Conservation (phyloP, 495 filamentous ascomycete species). For the Ramalina peruviana region DNA sequence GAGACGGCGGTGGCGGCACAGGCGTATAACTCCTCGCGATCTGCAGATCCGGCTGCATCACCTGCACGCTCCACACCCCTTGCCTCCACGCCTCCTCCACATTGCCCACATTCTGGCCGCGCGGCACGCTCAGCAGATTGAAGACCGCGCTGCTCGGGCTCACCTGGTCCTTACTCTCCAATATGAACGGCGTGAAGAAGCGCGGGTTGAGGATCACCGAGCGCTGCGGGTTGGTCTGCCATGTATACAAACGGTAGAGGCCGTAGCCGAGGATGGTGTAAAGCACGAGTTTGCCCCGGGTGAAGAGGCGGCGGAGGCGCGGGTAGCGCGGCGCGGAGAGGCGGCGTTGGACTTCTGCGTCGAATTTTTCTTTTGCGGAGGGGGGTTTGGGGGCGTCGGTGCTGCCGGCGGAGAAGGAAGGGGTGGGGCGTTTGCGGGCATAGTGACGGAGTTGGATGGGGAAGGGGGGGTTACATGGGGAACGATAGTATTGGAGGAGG, state of each 20-base stretch:
- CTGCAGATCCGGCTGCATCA: slow-evolving; percentile 86
- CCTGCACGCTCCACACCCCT: slow-evolving; percentile 73
- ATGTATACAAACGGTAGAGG: slow-evolving; percentile 6
- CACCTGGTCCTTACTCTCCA: slow-evolving; percentile 52
- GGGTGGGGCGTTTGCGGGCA: too few species aligned
- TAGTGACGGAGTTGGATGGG: too few species aligned
- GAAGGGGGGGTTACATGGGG: too few species aligned
- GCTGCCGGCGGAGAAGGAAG: not conserved
- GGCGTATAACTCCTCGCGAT: slow-evolving; percentile 85
- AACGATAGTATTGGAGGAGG: too few species aligned
- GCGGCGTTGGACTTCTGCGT: slow-evolving; percentile 1
- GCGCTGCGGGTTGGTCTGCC: slow-evolving; percentile 8
- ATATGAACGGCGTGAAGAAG: slow-evolving; percentile 40
- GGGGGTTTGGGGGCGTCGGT: not conserved
- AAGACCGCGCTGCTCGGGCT: slow-evolving; percentile 66
- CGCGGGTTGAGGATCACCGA: slow-evolving; percentile 25
- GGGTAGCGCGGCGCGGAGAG: slow-evolving; percentile 15
- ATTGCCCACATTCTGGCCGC: slow-evolving; percentile 25
- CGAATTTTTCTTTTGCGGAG: not conserved
- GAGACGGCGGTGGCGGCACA: slow-evolving; percentile 37
- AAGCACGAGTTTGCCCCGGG: slow-evolving; percentile 15
- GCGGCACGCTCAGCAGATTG: slow-evolving; percentile 25
- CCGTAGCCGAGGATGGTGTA: not conserved
- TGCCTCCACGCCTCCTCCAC: slow-evolving; percentile 39
- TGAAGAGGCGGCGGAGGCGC: slow-evolving; percentile 17